Conservation (phyloP, 2,329 filamentous ascomycete genomes). For the Immersiporthe knoxdaviesiana region DNA sequence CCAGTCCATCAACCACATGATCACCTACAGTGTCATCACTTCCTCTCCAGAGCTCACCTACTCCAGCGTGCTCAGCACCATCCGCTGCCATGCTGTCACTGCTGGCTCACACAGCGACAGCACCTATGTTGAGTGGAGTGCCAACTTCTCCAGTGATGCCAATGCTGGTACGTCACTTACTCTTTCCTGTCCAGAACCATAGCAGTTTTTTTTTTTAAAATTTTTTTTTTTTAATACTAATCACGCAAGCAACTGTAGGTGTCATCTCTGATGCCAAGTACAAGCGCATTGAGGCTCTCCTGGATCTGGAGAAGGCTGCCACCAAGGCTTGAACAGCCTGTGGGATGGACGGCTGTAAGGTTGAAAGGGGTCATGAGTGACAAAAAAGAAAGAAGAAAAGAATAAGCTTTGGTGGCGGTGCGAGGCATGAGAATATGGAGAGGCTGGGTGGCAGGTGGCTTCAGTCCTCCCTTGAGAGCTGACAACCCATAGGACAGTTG, state of each 20-base stretch:
- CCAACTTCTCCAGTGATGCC: constrained; percentile 71
- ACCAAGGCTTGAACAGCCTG: constrained; percentile 36
- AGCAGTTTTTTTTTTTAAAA: not conserved
- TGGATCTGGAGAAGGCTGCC: constrained; percentile 62
- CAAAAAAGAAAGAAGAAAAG: not conserved
- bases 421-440: not conserved
- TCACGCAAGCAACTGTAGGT: constrained; percentile 49
- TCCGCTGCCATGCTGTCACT: constrained; percentile 68
- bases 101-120: constrained; percentile 65
- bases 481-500: not conserved
- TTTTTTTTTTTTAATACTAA: not conserved
- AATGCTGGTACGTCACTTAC: constrained; percentile 61
- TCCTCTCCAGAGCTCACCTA: constrained; percentile 67
- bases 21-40: constrained; percentile 74
- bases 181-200: not conserved
- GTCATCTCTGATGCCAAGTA: constrained; percentile 77
- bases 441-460: not conserved
- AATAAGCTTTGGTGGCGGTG: not conserved
- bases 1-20: constrained; percentile 72
- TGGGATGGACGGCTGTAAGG: not conserved
- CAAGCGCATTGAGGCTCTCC: constrained; percentile 73
- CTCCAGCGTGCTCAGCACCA: constrained; percentile 67
- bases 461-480: not conserved
- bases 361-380: not conserved
- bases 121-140: constrained; percentile 71